Evolutionary conservation across 1,139 yeast genomes (phyloP).

Genomic region (Blastobotrys arbuscula): DNA sequence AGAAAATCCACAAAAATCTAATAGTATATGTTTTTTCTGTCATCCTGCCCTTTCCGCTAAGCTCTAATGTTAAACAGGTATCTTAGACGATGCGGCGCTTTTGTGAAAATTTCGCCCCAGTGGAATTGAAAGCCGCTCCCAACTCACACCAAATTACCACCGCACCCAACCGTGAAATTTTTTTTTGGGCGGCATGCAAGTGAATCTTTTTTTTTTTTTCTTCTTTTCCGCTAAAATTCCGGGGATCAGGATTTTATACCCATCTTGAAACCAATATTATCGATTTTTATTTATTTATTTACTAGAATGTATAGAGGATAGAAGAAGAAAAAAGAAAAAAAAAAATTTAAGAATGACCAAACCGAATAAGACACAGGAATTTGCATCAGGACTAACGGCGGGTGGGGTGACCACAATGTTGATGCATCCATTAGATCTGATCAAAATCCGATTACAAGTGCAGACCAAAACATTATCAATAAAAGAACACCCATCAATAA

Average conservation of each 20-base stretch:
- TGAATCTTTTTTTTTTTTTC: not conserved
- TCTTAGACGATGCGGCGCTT: no score
- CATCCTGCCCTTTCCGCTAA: no score
- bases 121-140: no score
- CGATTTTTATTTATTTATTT: no score
- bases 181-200: not conserved
- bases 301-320: not conserved
- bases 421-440: constrained; percentile 84
- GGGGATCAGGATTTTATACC: not conserved
- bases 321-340: not conserved
- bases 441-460: constrained; percentile 73
- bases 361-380: not conserved
- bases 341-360: not conserved
- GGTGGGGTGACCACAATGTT: constrained; percentile 75
- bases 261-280: not conserved
- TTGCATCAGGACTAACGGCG: constrained; percentile 66
- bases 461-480: constrained; percentile 13
- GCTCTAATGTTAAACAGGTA: no score
- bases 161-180: no score
- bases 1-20: no score
- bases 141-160: no score
- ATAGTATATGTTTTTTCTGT: no score
- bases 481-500: constrained; percentile 6
- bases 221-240: not conserved
- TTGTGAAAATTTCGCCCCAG: no score